phyloP scores from a whole-genome alignment of 2,329 filamentous ascomycete species.

The Beauveria scarabaeidicola region DNA sequence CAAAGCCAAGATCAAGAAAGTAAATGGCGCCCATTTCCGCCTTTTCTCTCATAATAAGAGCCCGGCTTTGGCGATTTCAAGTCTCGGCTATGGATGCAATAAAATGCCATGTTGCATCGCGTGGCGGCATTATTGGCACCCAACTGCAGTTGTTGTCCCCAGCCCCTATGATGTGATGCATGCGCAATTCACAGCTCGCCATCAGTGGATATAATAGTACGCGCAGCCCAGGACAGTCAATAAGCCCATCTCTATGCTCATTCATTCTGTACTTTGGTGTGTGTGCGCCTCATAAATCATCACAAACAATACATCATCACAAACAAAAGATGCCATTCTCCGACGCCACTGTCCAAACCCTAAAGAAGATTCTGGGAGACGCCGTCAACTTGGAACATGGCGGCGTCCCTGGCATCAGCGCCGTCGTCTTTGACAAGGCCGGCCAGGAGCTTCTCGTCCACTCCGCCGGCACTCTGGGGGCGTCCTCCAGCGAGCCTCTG shows the following conservation, averaged over 20 bases:
- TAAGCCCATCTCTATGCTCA: background rate
- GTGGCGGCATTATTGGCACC: background rate
- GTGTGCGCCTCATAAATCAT: conserved; percentile 29
- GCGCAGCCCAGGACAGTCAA: background rate
- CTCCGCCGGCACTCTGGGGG: conserved; percentile 38
- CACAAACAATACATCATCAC: no score
- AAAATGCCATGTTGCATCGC: background rate
- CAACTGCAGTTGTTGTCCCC: background rate
- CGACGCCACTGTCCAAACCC: background rate
- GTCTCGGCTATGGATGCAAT: background rate
- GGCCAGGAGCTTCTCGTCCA: conserved; percentile 31
- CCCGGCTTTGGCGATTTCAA: no score
- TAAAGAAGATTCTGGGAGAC: background rate
- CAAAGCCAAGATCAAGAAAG: background rate
- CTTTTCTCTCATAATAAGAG: no score
- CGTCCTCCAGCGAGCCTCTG: conserved; percentile 40
- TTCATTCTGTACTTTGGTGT: conserved; percentile 11
- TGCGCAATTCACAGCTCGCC: background rate
- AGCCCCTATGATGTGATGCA: background rate
- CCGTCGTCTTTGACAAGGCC: conserved; percentile 5
- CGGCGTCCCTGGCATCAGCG: conserved; percentile 4
- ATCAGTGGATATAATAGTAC: background rate
- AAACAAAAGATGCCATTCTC: conserved; percentile 1
- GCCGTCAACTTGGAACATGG: background rate
- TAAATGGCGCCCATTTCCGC: no score